These are phyloP conservation scores for Oryza rufipogon DNA, from an alignment of 176 grass and related monocot species.

Conservation along the genomic window DNA sequence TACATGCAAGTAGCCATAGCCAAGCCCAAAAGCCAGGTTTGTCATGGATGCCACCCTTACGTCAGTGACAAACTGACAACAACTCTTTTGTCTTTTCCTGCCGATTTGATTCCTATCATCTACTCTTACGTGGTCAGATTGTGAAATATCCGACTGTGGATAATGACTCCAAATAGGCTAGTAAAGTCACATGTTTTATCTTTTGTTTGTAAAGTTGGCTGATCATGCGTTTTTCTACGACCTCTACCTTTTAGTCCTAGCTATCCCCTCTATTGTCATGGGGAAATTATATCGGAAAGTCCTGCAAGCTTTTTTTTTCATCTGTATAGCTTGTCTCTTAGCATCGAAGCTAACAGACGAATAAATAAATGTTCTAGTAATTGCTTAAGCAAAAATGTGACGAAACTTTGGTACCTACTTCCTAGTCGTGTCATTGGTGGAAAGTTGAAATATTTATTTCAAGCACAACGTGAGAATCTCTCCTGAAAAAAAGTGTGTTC, in stretches of 20 bases:
- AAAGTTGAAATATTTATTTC: not conserved
- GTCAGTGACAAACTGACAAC: not conserved
- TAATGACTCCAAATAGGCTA: conserved; percentile 15
- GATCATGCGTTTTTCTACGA: conserved; percentile 29
- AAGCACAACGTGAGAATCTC: conserved; percentile 23
- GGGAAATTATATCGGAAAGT: not conserved
- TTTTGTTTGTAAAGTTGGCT: conserved; percentile 19
- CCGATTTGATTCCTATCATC: conserved; percentile 7
- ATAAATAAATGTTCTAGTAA: not conserved
- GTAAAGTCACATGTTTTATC: conserved; percentile 32
- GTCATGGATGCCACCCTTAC: not conserved
- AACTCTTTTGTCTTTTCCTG: not conserved
- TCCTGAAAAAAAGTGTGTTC: not conserved
- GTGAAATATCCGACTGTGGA: not conserved
- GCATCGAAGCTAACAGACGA: not conserved
- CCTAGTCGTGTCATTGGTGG: conserved; percentile 1
- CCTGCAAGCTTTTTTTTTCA: not conserved
- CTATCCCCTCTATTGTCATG: not conserved
- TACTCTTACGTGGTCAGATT: not conserved
- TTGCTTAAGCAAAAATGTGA: not conserved
- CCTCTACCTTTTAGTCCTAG: not conserved
- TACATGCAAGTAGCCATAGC: not conserved
- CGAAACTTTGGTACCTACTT: not conserved
- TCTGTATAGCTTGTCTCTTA: not conserved
- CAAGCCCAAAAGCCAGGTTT: not conserved